phyloP scores from a whole-genome alignment of 2,329 filamentous ascomycete genomes.

The Beauveria varroae region DNA sequence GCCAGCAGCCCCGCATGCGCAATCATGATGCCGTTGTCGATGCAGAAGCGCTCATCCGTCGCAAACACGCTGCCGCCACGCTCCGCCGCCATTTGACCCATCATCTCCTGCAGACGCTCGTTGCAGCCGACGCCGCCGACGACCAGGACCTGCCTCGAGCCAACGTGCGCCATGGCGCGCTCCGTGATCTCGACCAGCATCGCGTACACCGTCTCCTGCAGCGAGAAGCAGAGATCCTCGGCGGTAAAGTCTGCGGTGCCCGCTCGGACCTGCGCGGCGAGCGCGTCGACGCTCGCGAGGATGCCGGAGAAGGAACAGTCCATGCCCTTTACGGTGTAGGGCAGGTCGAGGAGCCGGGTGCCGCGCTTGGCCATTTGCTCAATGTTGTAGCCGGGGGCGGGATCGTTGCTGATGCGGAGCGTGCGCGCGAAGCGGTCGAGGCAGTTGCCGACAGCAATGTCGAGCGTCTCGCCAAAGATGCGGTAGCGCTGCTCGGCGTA shows the following conservation, averaged over 20 bases:
- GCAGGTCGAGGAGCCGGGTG: constrained; percentile 71
- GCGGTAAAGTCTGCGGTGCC: constrained; percentile 57
- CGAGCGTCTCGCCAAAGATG: constrained; percentile 95
- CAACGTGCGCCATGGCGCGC: constrained; percentile 96
- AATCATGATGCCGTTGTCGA: constrained; percentile 99
- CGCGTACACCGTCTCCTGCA: constrained; percentile 92
- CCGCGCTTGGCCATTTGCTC: constrained; percentile 81
- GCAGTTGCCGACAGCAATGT: constrained; percentile 97
- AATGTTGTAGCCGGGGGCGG: constrained; percentile 95
- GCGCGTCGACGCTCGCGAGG: constrained; percentile 70
- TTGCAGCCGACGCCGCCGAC: constrained; percentile 96
- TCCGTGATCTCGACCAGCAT: constrained; percentile 99
- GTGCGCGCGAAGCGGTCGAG: constrained; percentile 92
- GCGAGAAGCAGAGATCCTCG: constrained; percentile 83
- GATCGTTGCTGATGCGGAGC: constrained; percentile 86
- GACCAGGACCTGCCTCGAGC: constrained; percentile 81
- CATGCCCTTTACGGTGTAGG: constrained; percentile 98
- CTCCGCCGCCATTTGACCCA: constrained; percentile 89
- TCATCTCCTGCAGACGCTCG: constrained; percentile 92
- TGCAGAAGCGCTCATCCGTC: constrained; percentile 95
- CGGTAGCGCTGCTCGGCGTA: constrained; percentile 92
- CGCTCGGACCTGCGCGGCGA: constrained; percentile 59
- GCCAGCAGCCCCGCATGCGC: constrained; percentile 88
- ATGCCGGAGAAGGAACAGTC: constrained; percentile 96
- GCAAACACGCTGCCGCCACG: constrained; percentile 86